These are phyloP conservation scores for Eimeria maxima DNA, from an alignment of 169 alveolate genomes.

Conservation along the genomic window DNA sequence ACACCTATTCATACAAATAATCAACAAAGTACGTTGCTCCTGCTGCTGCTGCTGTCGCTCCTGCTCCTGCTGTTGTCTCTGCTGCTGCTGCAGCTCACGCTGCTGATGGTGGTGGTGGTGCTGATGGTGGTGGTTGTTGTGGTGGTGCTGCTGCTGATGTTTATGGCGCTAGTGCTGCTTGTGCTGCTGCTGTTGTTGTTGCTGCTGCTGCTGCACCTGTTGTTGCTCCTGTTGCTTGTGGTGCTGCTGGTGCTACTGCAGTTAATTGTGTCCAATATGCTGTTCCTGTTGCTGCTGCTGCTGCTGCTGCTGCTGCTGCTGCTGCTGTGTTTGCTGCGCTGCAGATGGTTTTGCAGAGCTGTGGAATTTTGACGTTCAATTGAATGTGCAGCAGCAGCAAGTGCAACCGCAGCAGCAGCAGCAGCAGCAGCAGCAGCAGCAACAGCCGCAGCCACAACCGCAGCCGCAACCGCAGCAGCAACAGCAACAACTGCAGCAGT, in stretches of 20 bases:
- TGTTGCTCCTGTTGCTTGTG: constrained; percentile 5
- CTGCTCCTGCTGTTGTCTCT: no score
- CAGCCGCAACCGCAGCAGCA: no score
- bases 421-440: not conserved
- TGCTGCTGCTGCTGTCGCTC: no score
- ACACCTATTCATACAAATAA: no score
- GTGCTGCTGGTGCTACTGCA: constrained; percentile 24
- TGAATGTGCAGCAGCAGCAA: constrained; percentile 33
- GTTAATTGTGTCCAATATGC: not conserved
- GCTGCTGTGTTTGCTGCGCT: not conserved
- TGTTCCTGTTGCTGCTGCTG: not conserved
- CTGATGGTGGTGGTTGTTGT: no score
- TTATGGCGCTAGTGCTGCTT: no score
- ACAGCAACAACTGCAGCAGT: constrained; percentile 8
- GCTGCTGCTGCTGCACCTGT: constrained; percentile 47
- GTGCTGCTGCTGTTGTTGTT: not conserved
- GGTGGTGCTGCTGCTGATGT: no score
- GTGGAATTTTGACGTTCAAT: not conserved
- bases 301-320: constrained; percentile 31
- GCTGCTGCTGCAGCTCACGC: constrained; percentile 11
- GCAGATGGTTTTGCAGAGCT: no score
- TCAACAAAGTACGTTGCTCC: no score
- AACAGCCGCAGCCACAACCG: no score
- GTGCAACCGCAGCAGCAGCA: not conserved
- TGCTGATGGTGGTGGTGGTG: no score